These are phyloP conservation scores for Zalaria sp. DNA, from an alignment of 2,329 filamentous ascomycete genomes.

Conservation along the genomic window DNA sequence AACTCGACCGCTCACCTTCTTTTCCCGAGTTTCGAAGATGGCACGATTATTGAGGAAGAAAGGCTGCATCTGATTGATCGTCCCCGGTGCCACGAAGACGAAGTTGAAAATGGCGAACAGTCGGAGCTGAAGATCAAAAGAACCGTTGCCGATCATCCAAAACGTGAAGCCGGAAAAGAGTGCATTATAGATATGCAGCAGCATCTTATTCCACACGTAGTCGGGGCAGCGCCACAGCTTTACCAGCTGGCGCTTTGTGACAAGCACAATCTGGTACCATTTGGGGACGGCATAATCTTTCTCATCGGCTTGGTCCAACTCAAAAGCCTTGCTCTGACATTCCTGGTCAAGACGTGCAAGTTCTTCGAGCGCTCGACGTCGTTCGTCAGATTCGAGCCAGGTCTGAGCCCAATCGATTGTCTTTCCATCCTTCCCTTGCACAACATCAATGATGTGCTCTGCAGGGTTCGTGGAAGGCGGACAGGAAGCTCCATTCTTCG, in stretches of 20 bases:
- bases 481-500: conserved; percentile 45
- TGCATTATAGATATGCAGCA: conserved; percentile 36
- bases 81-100: conserved; percentile 1
- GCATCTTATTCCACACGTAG: conserved; percentile 5
- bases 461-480: conserved; percentile 59
- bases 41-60: conserved; percentile 40
- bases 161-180: conserved; percentile 29
- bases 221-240: conserved; percentile 3
- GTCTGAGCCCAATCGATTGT: conserved; percentile 27
- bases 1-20: conserved; percentile 14
- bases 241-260: conserved; percentile 4
- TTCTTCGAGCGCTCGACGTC: conserved; percentile 23
- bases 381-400: conserved; percentile 29
- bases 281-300: conserved; percentile 2
- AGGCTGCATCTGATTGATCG: conserved; percentile 15
- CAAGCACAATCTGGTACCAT: conserved; percentile 2
- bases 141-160: conserved; percentile 18
- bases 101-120: conserved; percentile 3
- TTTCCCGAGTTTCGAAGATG: conserved; percentile 45
- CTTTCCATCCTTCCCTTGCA: conserved; percentile 27
- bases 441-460: conserved; percentile 52
- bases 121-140: conserved; percentile 18
- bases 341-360: conserved; percentile 2
- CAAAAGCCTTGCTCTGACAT: not conserved
- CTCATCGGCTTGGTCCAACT: not conserved